Percentiles rank a stretch among this genome's conserved stretches.
phyloP scores from a whole-genome alignment of 257 asterid species.

The Handroanthus guayacan region DNA sequence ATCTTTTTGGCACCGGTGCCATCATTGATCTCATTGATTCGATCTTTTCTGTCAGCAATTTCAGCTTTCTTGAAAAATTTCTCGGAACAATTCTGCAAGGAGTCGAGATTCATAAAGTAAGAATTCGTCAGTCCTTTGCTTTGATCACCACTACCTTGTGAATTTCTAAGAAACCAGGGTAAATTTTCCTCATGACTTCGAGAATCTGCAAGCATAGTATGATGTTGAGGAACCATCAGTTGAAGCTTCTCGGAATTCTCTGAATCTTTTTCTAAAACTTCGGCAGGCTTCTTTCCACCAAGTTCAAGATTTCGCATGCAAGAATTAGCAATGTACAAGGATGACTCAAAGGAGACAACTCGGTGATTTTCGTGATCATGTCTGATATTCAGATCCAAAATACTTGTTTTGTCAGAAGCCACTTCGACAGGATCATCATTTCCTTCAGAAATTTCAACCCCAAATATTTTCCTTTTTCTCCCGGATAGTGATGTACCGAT shows the following conservation, averaged over 20 bases:
- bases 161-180: slow-evolving; percentile 55
- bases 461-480: slow-evolving; percentile 64
- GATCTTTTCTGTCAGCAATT: slow-evolving; percentile 29
- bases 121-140: slow-evolving; percentile 42
- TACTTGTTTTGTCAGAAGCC: slow-evolving; percentile 27
- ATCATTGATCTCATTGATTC: slow-evolving; percentile 27
- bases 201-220: slow-evolving; percentile 30
- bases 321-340: slow-evolving; percentile 41
- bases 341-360: slow-evolving; percentile 27
- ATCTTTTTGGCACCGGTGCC: slow-evolving; percentile 31
- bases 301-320: slow-evolving; percentile 37
- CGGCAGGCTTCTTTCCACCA: slow-evolving; percentile 27
- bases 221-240: slow-evolving; percentile 24
- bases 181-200: slow-evolving; percentile 37
- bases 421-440: slow-evolving; percentile 37
- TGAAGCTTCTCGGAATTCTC: slow-evolving; percentile 7
- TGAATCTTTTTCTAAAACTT: slow-evolving; percentile 28
- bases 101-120: slow-evolving; percentile 71
- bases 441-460: slow-evolving; percentile 69
- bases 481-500: slow-evolving; percentile 41
- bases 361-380: slow-evolving; percentile 10
- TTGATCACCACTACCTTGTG: slow-evolving; percentile 43
- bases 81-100: slow-evolving; percentile 61
- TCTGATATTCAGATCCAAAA: slow-evolving; percentile 15
- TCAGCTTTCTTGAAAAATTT: slow-evolving; percentile 56